Evolutionary conservation across 306 rosid genomes (phyloP), one percentile per base, ranked within the genome.

Genomic region (Cicer cuneatum): DNA sequence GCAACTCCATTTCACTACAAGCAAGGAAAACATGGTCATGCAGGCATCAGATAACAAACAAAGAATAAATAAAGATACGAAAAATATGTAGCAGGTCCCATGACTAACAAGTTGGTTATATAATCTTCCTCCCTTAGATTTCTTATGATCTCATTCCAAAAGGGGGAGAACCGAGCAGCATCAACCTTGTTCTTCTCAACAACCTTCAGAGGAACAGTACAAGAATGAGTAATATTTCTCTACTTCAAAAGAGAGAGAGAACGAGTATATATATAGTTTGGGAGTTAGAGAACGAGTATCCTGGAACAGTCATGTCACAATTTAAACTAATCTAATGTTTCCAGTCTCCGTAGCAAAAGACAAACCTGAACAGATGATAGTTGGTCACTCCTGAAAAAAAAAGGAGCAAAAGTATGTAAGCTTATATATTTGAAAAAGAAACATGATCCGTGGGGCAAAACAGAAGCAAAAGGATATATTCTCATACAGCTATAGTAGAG

Each of bases 41-140:
- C 18, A 41, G 3, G 33, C 47, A 64, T 75, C 40, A 54, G 51
- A 57, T 15, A 58, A 46, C n/a, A 62, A 52, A 69, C 13, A 1
- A 48, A 48, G 3, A n/a, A 15, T 16, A 59, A 63, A 63, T 12
- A 38, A 13, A 72, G 16, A 33, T 11, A 47, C 2, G 13, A 65
- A 66, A 33, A 56, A 56, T 13, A 67, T 37, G 45, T 56, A 19
- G 60, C 42, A 63, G 76, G 21, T 54, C 29, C 53, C 10, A 64
- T 54, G 15, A 86, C 98, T 93, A 82, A 93, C 98, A 88, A 79
- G 88, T 88, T 84, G 48, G 94, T 88, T 58, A 93, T 79, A 69
- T 93, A 93, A 77, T 93, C 98, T 80, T 93, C 98, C 84, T 93
- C 97, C 83, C 98, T 85, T n/a, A 93, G 83, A 82, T 83, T 91